Conservation (phyloP, 441 rosid species). For the Breynia disticha region DNA sequence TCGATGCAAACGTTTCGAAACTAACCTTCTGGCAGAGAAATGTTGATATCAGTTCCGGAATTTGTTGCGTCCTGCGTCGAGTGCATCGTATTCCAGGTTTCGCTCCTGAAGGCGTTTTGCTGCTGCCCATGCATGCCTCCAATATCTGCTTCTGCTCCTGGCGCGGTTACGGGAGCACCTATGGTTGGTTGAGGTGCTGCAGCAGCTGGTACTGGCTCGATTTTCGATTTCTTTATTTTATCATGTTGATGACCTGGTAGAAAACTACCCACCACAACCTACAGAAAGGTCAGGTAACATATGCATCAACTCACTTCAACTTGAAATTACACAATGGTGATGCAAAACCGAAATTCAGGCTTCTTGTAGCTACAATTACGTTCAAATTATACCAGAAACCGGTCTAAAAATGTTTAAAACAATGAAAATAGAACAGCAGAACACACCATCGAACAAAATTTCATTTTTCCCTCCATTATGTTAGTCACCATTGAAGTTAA, state of each 20-base stretch:
- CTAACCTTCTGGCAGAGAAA: constrained; percentile 49
- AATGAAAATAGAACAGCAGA: no score
- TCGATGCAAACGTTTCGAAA: neutral
- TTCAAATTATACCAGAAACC: no score
- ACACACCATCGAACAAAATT: no score
- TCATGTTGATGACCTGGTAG: constrained; percentile 55
- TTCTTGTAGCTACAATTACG: no score
- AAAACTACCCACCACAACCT: constrained; percentile 94
- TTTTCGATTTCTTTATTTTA: constrained; percentile 53
- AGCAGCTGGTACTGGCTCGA: constrained; percentile 24
- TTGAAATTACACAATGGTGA: no score
- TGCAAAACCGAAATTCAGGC: no score
- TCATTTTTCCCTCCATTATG: no score
- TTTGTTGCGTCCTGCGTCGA: constrained; percentile 40
- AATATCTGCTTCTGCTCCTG: constrained; percentile 22
- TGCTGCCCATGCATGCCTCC: constrained; percentile 26
- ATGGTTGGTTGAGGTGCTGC: constrained; percentile 19
- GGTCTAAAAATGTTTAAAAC: no score
- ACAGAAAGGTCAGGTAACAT: constrained; percentile 2
- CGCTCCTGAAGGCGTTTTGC: constrained; percentile 36
- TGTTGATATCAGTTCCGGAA: constrained; percentile 61
- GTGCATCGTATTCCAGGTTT: constrained; percentile 38
- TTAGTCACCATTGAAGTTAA: no score
- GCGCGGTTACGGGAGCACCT: constrained; percentile 8
- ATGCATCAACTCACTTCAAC: neutral